phyloP scores from a whole-genome alignment of 495 filamentous ascomycete genomes.

The Haplographium delicatum region DNA sequence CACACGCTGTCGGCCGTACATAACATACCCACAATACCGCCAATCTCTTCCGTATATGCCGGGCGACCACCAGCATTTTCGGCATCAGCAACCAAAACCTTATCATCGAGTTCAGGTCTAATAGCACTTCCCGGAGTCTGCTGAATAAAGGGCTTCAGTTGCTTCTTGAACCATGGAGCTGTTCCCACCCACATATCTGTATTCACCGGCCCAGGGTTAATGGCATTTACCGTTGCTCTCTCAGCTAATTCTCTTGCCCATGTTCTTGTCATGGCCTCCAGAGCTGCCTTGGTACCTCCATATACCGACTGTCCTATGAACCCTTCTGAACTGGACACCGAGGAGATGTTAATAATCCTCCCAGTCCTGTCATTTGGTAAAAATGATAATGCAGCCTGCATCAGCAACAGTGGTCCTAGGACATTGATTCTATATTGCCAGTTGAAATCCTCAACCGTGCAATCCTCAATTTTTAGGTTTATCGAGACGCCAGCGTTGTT shows the following conservation, averaged over 20 bases:
- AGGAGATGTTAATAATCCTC: constrained; percentile 74
- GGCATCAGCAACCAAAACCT: constrained; percentile 53
- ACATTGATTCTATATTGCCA: constrained; percentile 78
- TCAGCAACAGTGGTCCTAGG: constrained; percentile 74
- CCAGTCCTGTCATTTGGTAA: constrained; percentile 71
- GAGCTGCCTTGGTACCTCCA: constrained; percentile 81
- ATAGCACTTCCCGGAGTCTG: constrained; percentile 59
- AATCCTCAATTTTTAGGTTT: constrained; percentile 54
- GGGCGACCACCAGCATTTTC: constrained; percentile 63
- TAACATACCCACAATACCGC: constrained; percentile 80
- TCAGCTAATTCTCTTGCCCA: constrained; percentile 81
- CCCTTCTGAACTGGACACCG: constrained; percentile 62
- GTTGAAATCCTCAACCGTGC: constrained; percentile 57
- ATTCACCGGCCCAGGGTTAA: constrained; percentile 84
- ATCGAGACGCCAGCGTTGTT: constrained; percentile 77
- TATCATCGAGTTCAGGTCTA: constrained; percentile 50
- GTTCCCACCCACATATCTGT: constrained; percentile 60
- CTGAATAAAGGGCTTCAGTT: constrained; percentile 51
- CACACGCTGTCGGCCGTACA: constrained; percentile 67
- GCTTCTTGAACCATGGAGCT: constrained; percentile 34
- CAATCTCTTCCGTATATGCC: constrained; percentile 71
- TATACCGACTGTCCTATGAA: constrained; percentile 72
- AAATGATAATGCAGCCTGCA: constrained; percentile 62
- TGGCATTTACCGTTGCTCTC: constrained; percentile 72
- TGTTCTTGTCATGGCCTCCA: constrained; percentile 89